Base-by-base conservation (phyloP, 441 rosid genomes). In the Geranium incanum region DNA sequence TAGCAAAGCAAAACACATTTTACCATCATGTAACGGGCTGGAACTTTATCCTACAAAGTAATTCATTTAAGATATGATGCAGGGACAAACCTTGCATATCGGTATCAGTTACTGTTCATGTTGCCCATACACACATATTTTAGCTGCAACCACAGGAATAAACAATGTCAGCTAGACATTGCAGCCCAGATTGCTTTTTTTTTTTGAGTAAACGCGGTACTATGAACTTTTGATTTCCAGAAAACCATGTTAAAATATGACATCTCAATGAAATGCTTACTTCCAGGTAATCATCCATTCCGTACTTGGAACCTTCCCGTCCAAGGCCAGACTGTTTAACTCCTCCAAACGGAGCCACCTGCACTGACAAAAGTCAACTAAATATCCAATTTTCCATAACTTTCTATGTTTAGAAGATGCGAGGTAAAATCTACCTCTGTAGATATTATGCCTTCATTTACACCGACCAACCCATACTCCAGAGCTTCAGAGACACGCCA, bases 321-420 rank as follows among this genome's bases (percentile, higher is more conserved):
- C 97, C 97, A 73, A 90, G 94, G 76, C 99, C 99, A 67, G 97
- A 92, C 78, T 95, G 96, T 79, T 90, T 90, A 72, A 92, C 86
- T 78, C 96, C 98, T 66, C 98, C 98, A 76, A 92, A 95, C 77
- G 97, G 99, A 83, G 98, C 98, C 75, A 90, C 98, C 99, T 92
- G 82, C 60, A 74, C 45, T 38, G 68, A 36, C 36, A 57, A 21
- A n/a, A 72, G 71, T 59, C 52, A 69, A 55, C 36, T 59, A 12
- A 69, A 36, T 33, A 80, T 72, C 72, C 45, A 73, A 73, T 48
- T 72, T 41, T 13, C 55, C 50, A 15, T 66, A 74, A 39, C 68
- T 52, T 23, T 64, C 12, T 28, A 36, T 45, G 69, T 48, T 33
- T 62, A 13, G 68, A 62, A 55, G 28, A 72, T 48, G 43, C 7